Conservation (phyloP, 208 protist species). For the Crithidia brevicula region DNA sequence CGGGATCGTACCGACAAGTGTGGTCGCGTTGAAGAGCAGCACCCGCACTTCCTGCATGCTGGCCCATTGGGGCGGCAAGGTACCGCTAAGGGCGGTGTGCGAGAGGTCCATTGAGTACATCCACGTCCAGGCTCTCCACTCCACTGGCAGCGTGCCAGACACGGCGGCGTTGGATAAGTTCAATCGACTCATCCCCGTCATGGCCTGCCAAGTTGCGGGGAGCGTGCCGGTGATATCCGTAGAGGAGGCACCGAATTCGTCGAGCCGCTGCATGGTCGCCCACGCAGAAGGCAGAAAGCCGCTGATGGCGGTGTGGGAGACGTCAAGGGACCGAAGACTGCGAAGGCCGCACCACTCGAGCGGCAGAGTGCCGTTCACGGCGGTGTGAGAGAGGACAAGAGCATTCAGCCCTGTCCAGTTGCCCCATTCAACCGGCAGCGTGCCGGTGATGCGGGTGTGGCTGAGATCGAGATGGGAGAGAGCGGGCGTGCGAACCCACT, state of each 20-base stretch:
- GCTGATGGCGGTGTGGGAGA: not conserved
- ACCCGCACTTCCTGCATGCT: not conserved
- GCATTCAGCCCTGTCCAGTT: not conserved
- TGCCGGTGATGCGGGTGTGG: too few relatives aligned
- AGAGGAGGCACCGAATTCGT: not conserved
- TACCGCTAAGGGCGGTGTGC: not conserved
- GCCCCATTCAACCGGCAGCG: too few relatives aligned
- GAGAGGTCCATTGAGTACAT: not conserved
- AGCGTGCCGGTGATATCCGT: not conserved
- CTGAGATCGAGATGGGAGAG: not conserved
- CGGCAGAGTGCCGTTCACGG: not conserved
- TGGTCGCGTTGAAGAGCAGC: not conserved
- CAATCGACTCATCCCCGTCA: too few relatives aligned
- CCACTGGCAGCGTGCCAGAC: too few relatives aligned
- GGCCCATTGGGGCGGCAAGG: not conserved
- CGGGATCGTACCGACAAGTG: constrained; percentile 6
- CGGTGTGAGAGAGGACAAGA: not conserved
- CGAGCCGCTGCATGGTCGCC: not conserved
- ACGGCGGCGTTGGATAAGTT: too few relatives aligned
- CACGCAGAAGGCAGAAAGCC: not conserved
- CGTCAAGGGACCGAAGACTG: not conserved
- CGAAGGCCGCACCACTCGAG: not conserved
- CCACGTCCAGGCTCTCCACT: not conserved
- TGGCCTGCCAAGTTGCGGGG: too few relatives aligned
- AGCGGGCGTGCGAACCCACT: not conserved